Evolutionary conservation across 2,329 filamentous ascomycete species (phyloP).

Genomic region (Colletotrichum kahawae): DNA sequence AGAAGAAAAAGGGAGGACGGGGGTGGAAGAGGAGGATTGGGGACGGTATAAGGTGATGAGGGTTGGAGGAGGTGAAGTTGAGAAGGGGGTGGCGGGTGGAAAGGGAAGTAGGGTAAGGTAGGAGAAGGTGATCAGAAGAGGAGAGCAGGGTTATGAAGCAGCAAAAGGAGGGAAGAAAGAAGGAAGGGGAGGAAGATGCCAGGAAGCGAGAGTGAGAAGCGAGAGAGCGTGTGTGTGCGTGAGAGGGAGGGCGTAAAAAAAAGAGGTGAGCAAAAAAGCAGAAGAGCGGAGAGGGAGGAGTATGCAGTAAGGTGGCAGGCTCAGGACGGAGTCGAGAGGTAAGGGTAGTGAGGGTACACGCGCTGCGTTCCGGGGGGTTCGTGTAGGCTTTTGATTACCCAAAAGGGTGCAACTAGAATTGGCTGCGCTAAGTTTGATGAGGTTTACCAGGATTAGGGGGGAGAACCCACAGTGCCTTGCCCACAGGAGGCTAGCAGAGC

Average conservation of each 20-base stretch:
- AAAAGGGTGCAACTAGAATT: constrained; percentile 38
- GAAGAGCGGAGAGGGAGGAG: constrained; percentile 14
- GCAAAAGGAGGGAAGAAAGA: constrained; percentile 32
- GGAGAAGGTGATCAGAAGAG: constrained; percentile 24
- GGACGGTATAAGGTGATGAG: constrained; percentile 28
- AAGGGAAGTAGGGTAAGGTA: constrained; percentile 24
- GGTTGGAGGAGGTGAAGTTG: constrained; percentile 22
- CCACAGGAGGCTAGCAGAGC: constrained; percentile 13
- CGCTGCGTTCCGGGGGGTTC: constrained; percentile 20
- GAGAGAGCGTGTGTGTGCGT: constrained; percentile 15
- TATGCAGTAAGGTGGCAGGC: neutral
- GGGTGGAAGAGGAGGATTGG: constrained; percentile 28
- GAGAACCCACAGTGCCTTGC: constrained; percentile 3
- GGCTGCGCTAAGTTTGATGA: constrained; percentile 49
- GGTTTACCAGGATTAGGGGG: constrained; percentile 30
- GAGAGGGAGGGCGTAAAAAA: neutral
- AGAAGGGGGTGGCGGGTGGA: constrained; percentile 22
- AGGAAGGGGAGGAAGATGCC: constrained; percentile 34
- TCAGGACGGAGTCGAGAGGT: neutral
- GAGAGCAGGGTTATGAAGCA: constrained; percentile 28
- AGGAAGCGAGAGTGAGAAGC: constrained; percentile 31
- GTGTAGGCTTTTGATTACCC: constrained; percentile 38
- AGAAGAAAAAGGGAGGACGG: neutral
- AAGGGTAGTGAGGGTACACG: constrained; percentile 9
- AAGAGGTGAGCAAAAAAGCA: constrained; percentile 10